Percentiles rank a stretch among this genome's conserved stretches.
Conservation (phyloP, 306 rosid species). For the Corylus avellana region DNA sequence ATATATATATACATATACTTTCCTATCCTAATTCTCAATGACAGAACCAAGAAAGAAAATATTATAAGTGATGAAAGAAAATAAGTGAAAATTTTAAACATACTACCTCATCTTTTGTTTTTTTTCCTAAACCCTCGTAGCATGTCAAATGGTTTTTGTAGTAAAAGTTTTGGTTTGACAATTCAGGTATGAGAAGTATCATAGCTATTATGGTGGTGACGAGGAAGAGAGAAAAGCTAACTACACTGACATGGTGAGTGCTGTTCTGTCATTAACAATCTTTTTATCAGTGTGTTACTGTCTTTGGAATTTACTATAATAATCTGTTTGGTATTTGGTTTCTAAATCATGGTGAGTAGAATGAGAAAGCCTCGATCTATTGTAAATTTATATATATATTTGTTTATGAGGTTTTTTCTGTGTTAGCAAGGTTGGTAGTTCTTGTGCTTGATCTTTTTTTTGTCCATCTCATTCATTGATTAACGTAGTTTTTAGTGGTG, state of each 20-base stretch:
- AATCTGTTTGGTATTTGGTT: not conserved
- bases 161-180: constrained; percentile 26
- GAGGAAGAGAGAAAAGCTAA: constrained; percentile 84
- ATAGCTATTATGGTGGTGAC: constrained; percentile 76
- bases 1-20: too few relatives aligned
- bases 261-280: too few relatives aligned
- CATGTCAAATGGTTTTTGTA: not conserved
- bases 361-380: not conserved
- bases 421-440: not conserved
- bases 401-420: not conserved
- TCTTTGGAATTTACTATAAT: not conserved
- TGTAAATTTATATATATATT: not conserved
- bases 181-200: constrained; percentile 94
- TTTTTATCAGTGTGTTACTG: not conserved
- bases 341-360: not conserved
- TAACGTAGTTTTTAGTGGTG: not conserved
- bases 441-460: too few relatives aligned
- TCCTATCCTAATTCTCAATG: too few relatives aligned
- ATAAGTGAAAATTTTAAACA: too few relatives aligned
- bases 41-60: too few relatives aligned
- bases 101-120: too few relatives aligned
- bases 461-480: too few relatives aligned
- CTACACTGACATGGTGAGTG: not conserved
- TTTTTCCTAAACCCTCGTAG: too few relatives aligned
- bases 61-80: too few relatives aligned